phyloP scores from a whole-genome alignment of 345 rosid species.

The Balakata baccata region DNA sequence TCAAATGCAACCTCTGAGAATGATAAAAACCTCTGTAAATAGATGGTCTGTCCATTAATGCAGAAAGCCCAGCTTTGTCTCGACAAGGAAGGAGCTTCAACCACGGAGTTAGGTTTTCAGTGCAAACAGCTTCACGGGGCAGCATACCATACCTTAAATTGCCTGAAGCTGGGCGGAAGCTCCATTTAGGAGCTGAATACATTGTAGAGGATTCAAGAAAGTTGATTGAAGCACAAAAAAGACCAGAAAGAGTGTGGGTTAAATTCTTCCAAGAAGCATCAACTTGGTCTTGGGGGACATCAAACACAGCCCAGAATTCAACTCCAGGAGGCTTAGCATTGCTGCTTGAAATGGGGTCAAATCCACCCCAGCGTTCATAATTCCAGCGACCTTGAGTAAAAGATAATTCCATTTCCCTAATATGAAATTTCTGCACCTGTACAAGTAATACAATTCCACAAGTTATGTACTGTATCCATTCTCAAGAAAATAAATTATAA shows the following conservation, averaged over 20 bases:
- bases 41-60: slow-evolving; percentile 85
- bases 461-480: slow-evolving; percentile 2
- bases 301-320: slow-evolving; percentile 94
- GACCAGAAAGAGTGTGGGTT: slow-evolving; percentile 85
- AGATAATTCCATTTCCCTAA: slow-evolving; percentile 91
- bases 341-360: slow-evolving; percentile 72
- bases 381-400: slow-evolving; percentile 99
- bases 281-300: slow-evolving; percentile 64
- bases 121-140: slow-evolving; percentile 99
- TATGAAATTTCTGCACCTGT: slow-evolving; percentile 70
- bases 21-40: slow-evolving; percentile 88
- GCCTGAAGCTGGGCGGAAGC: slow-evolving; percentile 55
- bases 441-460: slow-evolving; percentile 15
- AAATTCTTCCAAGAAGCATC: slow-evolving; percentile 88
- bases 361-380: slow-evolving; percentile 97
- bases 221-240: slow-evolving; percentile 94
- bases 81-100: slow-evolving; percentile 95
- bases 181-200: slow-evolving; percentile 78
- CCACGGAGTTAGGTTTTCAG: slow-evolving; percentile 98
- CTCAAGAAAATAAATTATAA: not conserved
- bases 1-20: slow-evolving; percentile 78
- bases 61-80: slow-evolving; percentile 81
- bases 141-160: slow-evolving; percentile 74
- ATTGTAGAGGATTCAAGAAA: slow-evolving; percentile 76
- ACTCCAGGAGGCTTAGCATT: slow-evolving; percentile 96